Evolutionary conservation across 768 basidiomycete species (phyloP).

Genomic region (Lentinula sp.): DNA sequence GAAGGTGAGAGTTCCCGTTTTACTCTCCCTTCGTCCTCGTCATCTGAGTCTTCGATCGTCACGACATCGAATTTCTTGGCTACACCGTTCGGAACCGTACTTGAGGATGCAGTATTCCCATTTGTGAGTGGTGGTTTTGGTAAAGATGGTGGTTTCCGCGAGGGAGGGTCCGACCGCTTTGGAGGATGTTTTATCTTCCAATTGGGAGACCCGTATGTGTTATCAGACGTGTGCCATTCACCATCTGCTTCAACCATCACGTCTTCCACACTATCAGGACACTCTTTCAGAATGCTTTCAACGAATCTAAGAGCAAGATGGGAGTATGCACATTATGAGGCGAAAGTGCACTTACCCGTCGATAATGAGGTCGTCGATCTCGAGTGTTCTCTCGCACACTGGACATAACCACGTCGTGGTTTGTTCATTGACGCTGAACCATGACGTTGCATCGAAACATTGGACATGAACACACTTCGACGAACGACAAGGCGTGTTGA

Average conservation of each 20-base stretch:
- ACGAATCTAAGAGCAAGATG: slow-evolving; percentile 60
- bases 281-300: slow-evolving; percentile 73
- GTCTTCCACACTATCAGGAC: slow-evolving; percentile 79
- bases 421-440: slow-evolving; percentile 93
- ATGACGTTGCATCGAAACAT: slow-evolving; percentile 93
- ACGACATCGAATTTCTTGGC: slow-evolving; percentile 51
- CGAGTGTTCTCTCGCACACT: slow-evolving; percentile 78
- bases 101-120: slow-evolving; percentile 20
- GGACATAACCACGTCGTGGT: slow-evolving; percentile 97
- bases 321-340: background rate
- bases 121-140: slow-evolving; percentile 11
- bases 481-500: slow-evolving; percentile 82
- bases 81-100: slow-evolving; percentile 28
- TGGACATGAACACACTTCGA: slow-evolving; percentile 83
- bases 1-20: slow-evolving; percentile 73
- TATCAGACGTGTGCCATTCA: slow-evolving; percentile 92
- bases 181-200: slow-evolving; percentile 62
- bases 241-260: slow-evolving; percentile 93
- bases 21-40: slow-evolving; percentile 71
- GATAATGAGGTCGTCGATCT: slow-evolving; percentile 77
- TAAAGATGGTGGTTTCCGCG: slow-evolving; percentile 23
- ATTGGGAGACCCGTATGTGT: slow-evolving; percentile 67
- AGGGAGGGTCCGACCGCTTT: slow-evolving; percentile 18
- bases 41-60: slow-evolving; percentile 68
- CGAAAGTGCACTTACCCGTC: slow-evolving; percentile 63